Conservation (phyloP, 1,284 basidiomycete genomes). For the Irpex lacteus region DNA sequence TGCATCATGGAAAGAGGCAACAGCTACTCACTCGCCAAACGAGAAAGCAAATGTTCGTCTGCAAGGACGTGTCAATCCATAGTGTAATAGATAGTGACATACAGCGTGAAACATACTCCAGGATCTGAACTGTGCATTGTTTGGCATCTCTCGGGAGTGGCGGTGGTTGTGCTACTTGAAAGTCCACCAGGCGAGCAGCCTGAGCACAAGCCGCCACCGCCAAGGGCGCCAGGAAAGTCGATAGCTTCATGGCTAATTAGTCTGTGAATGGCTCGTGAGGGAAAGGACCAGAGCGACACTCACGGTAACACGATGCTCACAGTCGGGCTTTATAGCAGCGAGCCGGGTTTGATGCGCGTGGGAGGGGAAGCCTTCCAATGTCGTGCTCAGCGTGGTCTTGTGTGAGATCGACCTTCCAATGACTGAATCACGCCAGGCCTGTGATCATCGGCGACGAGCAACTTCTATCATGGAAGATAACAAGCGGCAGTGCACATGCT, state of each 20-base stretch:
- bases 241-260: conserved; percentile 1
- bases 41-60: conserved; percentile 74
- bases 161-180: conserved; percentile 72
- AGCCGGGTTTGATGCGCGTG: not conserved
- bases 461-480: not conserved
- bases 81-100: not conserved
- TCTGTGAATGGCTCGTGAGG: not conserved
- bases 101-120: conserved; percentile 33
- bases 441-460: not conserved
- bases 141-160: conserved; percentile 55
- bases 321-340: conserved; percentile 1
- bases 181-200: conserved; percentile 57
- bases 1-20: not conserved
- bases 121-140: conserved; percentile 61
- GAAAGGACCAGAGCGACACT: not conserved
- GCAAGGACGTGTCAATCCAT: conserved; percentile 2
- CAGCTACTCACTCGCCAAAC: conserved; percentile 53
- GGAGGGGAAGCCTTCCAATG: not conserved
- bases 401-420: not conserved
- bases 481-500: not conserved
- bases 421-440: not conserved
- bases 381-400: not conserved
- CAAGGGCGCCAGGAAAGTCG: conserved; percentile 15
- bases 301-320: not conserved
- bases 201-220: conserved; percentile 19